A percentile compares a stretch with the other conserved stretches of the same genome.
These are phyloP conservation scores for Cetradonia linearis DNA, from an alignment of 495 filamentous ascomycete genomes.

Conservation along the genomic window DNA sequence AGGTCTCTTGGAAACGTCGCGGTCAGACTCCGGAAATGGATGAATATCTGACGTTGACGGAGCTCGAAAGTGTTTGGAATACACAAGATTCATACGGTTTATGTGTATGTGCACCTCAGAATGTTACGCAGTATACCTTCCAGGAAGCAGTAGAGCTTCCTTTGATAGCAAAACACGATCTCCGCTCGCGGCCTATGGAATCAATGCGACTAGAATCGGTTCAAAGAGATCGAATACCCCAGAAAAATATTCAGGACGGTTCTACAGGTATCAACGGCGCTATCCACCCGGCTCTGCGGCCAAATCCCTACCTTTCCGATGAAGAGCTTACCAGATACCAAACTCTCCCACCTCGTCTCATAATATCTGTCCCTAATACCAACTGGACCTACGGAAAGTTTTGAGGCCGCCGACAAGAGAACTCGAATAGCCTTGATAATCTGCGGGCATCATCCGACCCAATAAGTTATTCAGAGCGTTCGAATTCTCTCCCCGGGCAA, in stretches of 20 bases:
- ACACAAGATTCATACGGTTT: conserved; percentile 18
- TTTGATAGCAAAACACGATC: conserved; percentile 16
- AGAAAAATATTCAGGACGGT: not conserved
- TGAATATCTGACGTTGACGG: conserved; percentile 22
- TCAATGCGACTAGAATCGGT: not conserved
- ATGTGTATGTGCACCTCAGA: conserved; percentile 16
- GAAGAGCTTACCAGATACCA: not conserved
- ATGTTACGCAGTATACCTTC: conserved; percentile 12
- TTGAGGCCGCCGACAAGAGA: not conserved
- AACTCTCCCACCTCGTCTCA: not conserved
- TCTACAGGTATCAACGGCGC: conserved; percentile 15
- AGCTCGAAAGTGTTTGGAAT: conserved; percentile 20
- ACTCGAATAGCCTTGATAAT: not conserved
- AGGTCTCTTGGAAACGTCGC: conserved; percentile 17
- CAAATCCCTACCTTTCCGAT: conserved; percentile 12
- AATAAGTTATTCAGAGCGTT: not conserved
- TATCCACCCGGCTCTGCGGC: conserved; percentile 18
- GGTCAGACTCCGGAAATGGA: conserved; percentile 22
- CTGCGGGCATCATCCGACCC: not conserved
- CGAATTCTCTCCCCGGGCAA: not conserved
- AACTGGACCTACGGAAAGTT: conserved; percentile 19
- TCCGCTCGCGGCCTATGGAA: not conserved
- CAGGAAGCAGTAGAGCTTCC: conserved; percentile 18
- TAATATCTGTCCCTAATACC: conserved; percentile 10
- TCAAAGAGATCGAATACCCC: not conserved